phyloP scores from a whole-genome alignment of 495 filamentous ascomycete genomes.

The Astrothelium subdiscretum region DNA sequence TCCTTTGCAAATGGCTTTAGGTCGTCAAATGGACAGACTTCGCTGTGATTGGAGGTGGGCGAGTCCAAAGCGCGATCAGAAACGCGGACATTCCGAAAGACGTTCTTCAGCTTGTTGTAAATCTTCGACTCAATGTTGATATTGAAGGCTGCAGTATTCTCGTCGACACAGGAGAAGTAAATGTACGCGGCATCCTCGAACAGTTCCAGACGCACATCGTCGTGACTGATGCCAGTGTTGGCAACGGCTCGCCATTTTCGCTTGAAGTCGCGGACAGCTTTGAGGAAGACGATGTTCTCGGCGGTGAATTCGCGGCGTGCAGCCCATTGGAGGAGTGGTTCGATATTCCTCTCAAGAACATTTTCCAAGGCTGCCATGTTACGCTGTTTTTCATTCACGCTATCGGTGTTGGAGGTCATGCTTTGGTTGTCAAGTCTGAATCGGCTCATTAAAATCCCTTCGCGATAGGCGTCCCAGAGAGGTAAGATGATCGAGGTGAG shows the following conservation, averaged over 20 bases:
- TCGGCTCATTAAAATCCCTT: neutral
- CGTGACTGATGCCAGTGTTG: neutral
- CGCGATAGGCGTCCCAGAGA: constrained; percentile 13
- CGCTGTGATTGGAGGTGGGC: neutral
- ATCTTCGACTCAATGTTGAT: constrained; percentile 28
- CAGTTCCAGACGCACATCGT: constrained; percentile 13
- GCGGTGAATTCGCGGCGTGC: constrained; percentile 25
- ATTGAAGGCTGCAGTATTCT: constrained; percentile 22
- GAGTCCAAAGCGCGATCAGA: neutral
- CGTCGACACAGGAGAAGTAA: constrained; percentile 23
- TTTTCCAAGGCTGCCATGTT: constrained; percentile 24
- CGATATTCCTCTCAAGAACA: constrained; percentile 19
- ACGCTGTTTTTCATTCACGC: constrained; percentile 10
- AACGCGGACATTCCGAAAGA: constrained; percentile 9
- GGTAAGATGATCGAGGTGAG: constrained; percentile 23
- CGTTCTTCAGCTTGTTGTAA: constrained; percentile 12
- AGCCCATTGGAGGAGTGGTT: constrained; percentile 23
- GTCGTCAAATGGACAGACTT: neutral
- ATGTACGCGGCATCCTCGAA: constrained; percentile 24
- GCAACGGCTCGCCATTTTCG: constrained; percentile 15
- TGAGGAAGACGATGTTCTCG: constrained; percentile 28
- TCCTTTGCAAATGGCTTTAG: neutral
- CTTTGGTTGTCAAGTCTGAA: neutral
- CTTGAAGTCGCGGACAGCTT: constrained; percentile 25
- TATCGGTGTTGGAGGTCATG: neutral